Evolutionary conservation across 768 basidiomycete genomes (phyloP).

Genomic region (Hygrocybe coccinea): DNA sequence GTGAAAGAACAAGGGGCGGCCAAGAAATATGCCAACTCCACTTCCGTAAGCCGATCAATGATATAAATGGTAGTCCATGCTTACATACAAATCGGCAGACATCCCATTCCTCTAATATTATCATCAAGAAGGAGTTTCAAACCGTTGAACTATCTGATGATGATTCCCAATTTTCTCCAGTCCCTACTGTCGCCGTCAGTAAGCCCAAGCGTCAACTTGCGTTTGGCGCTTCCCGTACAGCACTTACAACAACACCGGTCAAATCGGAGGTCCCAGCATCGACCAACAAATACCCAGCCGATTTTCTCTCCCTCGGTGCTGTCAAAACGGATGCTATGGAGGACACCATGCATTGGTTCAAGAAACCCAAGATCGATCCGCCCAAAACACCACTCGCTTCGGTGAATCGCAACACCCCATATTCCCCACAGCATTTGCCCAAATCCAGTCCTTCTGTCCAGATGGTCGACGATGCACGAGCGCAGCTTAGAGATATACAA

Average conservation of each 20-base stretch:
- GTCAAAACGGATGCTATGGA: too few relatives aligned
- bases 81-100: too few relatives aligned
- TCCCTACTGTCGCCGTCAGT: too few relatives aligned
- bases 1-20: constrained; percentile 16
- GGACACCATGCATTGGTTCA: too few relatives aligned
- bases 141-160: constrained; percentile 5
- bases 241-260: too few relatives aligned
- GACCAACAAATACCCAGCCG: too few relatives aligned
- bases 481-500: constrained; percentile 10
- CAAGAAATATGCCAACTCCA: neutral
- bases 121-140: neutral
- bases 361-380: constrained; percentile 25
- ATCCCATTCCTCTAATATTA: neutral
- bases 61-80: too few relatives aligned
- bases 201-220: too few relatives aligned
- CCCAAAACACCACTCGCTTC: constrained; percentile 24
- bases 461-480: constrained; percentile 8
- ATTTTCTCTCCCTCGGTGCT: too few relatives aligned
- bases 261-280: too few relatives aligned
- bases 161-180: neutral
- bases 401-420: constrained; percentile 17
- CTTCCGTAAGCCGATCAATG: neutral
- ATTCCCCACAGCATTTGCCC: neutral
- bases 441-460: constrained; percentile 2
- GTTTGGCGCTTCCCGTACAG: too few relatives aligned